phyloP scores from a whole-genome alignment of 306 rosid species.

The Quercus mongolica region DNA sequence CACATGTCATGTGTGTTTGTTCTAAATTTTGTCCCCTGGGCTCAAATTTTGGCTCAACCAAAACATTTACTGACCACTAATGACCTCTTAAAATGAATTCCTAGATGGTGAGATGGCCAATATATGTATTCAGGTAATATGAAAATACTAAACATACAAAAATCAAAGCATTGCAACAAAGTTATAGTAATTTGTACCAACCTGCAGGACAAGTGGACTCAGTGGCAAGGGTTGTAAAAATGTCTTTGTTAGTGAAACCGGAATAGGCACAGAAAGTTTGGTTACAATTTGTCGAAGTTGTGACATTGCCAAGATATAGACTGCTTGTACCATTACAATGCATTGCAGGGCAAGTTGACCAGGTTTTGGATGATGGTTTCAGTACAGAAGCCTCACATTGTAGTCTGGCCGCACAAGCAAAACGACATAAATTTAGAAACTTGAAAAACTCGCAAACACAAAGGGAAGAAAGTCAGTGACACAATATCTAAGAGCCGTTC shows the following conservation, averaged over 20 bases:
- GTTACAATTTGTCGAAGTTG: conserved; percentile 33
- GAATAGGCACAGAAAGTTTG: conserved; percentile 53
- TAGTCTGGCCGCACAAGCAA: conserved; percentile 31
- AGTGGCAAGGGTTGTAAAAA: conserved; percentile 28
- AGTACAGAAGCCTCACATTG: conserved; percentile 54
- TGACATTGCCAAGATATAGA: conserved; percentile 36
- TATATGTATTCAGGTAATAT: neutral
- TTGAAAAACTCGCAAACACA: neutral
- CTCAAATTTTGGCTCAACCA: too few relatives aligned
- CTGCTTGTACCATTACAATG: conserved; percentile 30
- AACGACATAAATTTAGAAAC: neutral
- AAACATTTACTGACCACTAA: neutral
- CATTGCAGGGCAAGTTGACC: conserved; percentile 51
- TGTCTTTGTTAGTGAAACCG: conserved; percentile 41
- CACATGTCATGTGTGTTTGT: too few relatives aligned
- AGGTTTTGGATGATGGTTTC: conserved; percentile 28
- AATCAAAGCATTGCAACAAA: neutral
- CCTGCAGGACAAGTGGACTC: conserved; percentile 55
- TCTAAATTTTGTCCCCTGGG: too few relatives aligned
- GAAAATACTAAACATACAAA: neutral
- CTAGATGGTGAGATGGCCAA: neutral
- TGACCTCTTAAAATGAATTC: neutral
- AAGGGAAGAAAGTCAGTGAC: neutral
- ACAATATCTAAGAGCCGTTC: neutral
- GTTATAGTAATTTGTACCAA: conserved; percentile 20